Evolutionary conservation across 192 early-diverging fungal species (phyloP).

Genomic region (Entomortierella chlamydospora): DNA sequence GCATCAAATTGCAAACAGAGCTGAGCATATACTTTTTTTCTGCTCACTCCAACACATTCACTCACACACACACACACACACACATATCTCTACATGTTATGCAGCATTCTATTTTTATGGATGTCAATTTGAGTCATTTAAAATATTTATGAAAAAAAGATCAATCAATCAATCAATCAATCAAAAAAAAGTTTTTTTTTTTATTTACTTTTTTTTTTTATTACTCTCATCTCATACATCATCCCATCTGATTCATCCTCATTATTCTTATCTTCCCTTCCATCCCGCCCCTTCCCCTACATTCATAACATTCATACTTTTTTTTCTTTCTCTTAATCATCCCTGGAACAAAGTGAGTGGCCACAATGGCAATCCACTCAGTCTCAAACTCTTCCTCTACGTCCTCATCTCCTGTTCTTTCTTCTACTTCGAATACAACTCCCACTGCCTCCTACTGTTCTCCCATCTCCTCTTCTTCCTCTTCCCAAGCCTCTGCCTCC

Average conservation of each 20-base stretch:
- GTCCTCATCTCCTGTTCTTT: conserved; percentile 42
- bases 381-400: conserved; percentile 55
- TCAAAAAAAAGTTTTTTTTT: too few relatives aligned
- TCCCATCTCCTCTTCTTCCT: conserved; percentile 29
- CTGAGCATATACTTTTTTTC: too few relatives aligned
- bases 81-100: too few relatives aligned
- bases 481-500: conserved; percentile 13
- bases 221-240: too few relatives aligned
- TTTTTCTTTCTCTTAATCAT: not conserved
- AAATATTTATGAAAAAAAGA: too few relatives aligned
- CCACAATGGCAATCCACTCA: conserved; percentile 53
- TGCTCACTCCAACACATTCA: too few relatives aligned
- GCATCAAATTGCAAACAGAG: too few relatives aligned
- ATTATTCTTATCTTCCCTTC: conserved; percentile 12
- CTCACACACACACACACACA: too few relatives aligned
- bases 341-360: not conserved
- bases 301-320: not conserved
- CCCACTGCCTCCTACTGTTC: conserved; percentile 50
- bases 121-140: too few relatives aligned
- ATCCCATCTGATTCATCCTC: not conserved
- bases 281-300: not conserved
- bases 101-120: too few relatives aligned
- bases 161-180: too few relatives aligned
- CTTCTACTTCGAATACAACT: conserved; percentile 34
- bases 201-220: too few relatives aligned